A percentile compares a stretch with the other conserved stretches of the same genome.
Conservation (phyloP, 164 flowering plant genomes). For the Magnolia kwangsiensis region DNA sequence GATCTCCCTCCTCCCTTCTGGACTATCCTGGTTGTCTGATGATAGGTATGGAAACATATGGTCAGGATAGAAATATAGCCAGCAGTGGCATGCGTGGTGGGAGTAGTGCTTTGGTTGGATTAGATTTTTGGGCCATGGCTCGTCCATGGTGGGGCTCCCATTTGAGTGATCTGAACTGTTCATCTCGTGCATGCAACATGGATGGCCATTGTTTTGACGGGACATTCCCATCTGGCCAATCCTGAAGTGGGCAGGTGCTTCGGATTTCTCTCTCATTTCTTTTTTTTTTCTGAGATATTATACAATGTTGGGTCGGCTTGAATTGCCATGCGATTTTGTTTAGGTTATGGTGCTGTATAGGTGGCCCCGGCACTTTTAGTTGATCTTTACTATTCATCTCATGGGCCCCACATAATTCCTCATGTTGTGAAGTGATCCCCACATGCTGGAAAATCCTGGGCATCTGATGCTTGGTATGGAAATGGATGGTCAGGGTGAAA, state of each 20-base stretch:
- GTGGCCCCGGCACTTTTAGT: neutral
- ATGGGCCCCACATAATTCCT: neutral
- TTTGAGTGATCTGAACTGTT: no score
- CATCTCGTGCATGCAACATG: no score
- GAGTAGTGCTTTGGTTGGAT: neutral
- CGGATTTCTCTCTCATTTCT: neutral
- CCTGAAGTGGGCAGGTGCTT: slow-evolving; percentile 75
- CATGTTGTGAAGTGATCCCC: no score
- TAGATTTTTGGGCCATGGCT: neutral
- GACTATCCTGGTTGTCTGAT: neutral
- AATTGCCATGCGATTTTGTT: neutral
- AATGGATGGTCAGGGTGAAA: neutral
- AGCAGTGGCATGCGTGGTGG: neutral
- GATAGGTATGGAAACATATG: neutral
- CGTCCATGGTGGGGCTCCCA: neutral
- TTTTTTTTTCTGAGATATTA: neutral
- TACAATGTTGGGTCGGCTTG: neutral
- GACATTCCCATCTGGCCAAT: no score
- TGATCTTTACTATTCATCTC: neutral
- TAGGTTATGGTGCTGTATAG: neutral
- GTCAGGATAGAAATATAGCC: neutral
- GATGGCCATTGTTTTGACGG: no score
- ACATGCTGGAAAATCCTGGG: neutral
- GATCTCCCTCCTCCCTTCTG: no score
- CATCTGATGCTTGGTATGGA: neutral